Base-by-base conservation (phyloP, 192 early-diverging fungal species). In the Coemansia sp. region DNA sequence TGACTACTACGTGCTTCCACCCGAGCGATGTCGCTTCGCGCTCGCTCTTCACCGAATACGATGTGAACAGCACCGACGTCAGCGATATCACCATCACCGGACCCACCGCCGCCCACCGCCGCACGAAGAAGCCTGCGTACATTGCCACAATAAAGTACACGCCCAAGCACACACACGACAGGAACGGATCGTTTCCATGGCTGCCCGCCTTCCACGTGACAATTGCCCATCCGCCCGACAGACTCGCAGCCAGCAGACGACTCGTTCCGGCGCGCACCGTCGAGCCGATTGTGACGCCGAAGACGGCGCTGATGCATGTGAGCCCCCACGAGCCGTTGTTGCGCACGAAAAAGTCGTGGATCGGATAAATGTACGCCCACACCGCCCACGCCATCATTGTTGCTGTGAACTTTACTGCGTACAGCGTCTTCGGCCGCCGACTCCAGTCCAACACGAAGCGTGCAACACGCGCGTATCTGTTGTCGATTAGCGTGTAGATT, bases 311-410 rank as follows among this genome's bases (percentile, higher is more conserved):
- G 39, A 75, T 80, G 54, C 72, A 66, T 2, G 69, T 65, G 4
- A 80, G 56, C 12, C 78, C 78, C 78, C 78, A 80, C 5, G 59
- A 21, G 9, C 61, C 72, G 63, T 72, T 74, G 48, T 68, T 71
- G 4, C 12, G 12, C 10, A 42, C 47, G 49, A 72, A 80, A 44
- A 80, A 80, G 2, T 40, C 16, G 13, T 61, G 38, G 7, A 73
- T 69, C 19, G 65, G 37, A 44, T 62, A 40, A n/a, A 80, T 50
- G 44, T 58, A 80, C n/a, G 78, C 56, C 78, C 78, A 80, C 32
- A 80, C 52, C 3, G 69, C 65, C 78, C 78, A 80, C 9, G 45
- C 58, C 78, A 80, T 75, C 69, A 80, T 75, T 9, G 71, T 66
- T 9, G 69, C 57, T 4, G 72, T 75, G 59, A 80, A 80, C 57